Conservation (phyloP, 768 basidiomycete species). For the Tricholoma terreum region DNA sequence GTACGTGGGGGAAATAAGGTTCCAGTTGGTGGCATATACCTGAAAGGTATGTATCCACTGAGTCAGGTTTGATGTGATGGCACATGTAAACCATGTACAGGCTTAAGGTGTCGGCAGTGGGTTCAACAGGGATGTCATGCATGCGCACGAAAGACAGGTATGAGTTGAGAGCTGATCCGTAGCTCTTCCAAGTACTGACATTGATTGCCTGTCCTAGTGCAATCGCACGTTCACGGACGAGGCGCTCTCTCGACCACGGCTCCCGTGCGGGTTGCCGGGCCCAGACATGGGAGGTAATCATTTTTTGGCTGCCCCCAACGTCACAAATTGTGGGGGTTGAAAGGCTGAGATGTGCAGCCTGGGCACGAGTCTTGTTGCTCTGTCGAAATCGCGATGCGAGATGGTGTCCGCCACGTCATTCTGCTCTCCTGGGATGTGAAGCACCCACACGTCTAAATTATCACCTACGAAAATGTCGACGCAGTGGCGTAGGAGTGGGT, state of each 20-base stretch:
- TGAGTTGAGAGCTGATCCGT: slow-evolving; percentile 28
- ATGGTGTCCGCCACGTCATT: slow-evolving; percentile 19
- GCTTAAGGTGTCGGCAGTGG: too few species aligned
- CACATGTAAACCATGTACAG: too few species aligned
- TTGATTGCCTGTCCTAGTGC: slow-evolving; percentile 23
- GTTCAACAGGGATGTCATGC: slow-evolving; percentile 19
- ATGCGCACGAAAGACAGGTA: slow-evolving; percentile 24
- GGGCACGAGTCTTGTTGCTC: not conserved
- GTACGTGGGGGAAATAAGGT: slow-evolving; percentile 29
- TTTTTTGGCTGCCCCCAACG: slow-evolving; percentile 26
- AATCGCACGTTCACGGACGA: slow-evolving; percentile 24
- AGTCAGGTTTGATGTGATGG: slow-evolving; percentile 20
- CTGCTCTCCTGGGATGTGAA: slow-evolving; percentile 11
- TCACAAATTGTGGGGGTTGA: slow-evolving; percentile 19
- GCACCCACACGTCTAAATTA: slow-evolving; percentile 12
- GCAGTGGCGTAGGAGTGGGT: slow-evolving; percentile 13
- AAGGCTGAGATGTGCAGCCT: slow-evolving; percentile 1
- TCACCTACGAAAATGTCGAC: slow-evolving; percentile 13
- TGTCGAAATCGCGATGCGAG: slow-evolving; percentile 7
- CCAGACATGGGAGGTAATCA: slow-evolving; percentile 9
- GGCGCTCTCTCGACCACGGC: slow-evolving; percentile 33
- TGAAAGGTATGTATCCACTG: slow-evolving; percentile 18
- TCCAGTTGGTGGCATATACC: slow-evolving; percentile 39
- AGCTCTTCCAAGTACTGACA: slow-evolving; percentile 14
- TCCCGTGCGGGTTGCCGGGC: slow-evolving; percentile 29